phyloP scores from a whole-genome alignment of 2,329 filamentous ascomycete genomes.

The Apiospora rasikravindrae region DNA sequence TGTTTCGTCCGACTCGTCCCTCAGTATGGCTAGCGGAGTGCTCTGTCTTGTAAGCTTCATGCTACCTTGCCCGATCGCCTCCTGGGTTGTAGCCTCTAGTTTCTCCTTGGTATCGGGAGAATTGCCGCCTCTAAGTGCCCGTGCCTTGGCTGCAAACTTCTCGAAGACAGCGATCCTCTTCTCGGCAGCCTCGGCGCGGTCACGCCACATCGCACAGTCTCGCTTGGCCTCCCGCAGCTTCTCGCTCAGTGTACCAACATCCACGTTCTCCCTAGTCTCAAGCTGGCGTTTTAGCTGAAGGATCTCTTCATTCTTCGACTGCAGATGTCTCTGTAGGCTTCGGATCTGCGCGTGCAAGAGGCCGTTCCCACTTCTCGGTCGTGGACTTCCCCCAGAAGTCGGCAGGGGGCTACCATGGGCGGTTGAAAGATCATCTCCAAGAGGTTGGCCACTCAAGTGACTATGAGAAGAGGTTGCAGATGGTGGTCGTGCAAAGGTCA shows the following conservation, averaged over 20 bases:
- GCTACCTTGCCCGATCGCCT: background rate
- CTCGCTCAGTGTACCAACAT: constrained; percentile 53
- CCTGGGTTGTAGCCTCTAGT: background rate
- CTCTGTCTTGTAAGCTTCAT: background rate
- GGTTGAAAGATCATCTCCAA: constrained; percentile 20
- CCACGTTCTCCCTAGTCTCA: constrained; percentile 48
- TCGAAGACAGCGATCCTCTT: constrained; percentile 55
- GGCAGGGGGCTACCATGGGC: background rate
- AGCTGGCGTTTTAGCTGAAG: constrained; percentile 51
- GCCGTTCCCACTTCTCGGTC: constrained; percentile 38
- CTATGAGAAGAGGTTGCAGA: constrained; percentile 34
- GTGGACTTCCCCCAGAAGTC: constrained; percentile 22
- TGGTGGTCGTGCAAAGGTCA: constrained; percentile 41
- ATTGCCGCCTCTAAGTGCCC: constrained; percentile 26
- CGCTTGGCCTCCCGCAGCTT: constrained; percentile 50
- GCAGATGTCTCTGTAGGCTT: constrained; percentile 53
- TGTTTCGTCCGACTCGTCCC: constrained; percentile 23
- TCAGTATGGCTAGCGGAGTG: background rate
- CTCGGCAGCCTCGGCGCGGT: constrained; percentile 62
- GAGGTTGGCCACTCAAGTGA: constrained; percentile 15
- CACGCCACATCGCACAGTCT: constrained; percentile 57
- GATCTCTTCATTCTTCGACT: constrained; percentile 51
- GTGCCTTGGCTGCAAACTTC: constrained; percentile 44
- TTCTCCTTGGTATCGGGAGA: background rate
- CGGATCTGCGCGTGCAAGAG: constrained; percentile 55